Evolutionary conservation across 2,329 filamentous ascomycete species (phyloP), one percentile per base, ranked within the genome.

Genomic region (Fusarium tupiense): DNA sequence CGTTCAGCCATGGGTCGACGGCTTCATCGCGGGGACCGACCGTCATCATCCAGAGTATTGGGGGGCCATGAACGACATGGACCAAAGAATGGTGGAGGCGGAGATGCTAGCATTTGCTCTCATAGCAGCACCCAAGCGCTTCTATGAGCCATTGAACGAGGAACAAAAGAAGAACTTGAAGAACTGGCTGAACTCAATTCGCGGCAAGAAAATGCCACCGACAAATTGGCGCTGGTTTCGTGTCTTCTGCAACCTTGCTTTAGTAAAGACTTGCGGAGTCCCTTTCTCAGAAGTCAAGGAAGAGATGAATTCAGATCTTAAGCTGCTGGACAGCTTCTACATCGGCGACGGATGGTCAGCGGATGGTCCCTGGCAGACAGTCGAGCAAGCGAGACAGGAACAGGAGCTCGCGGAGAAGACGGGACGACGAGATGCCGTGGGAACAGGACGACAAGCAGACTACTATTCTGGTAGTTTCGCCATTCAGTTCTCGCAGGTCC

Each of bases 381-480:
- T 22, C 7, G 64, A 72, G 10, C 67, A 77, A 54, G 75, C 76
- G 3, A 38, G 31, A 10, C 46, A 46, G 7, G 75, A 76, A 16
- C 43, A 71, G 8, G 43, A 38, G 1, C 41, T 61, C 1, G 58
- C 65, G 8, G 24, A 63, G 2, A 62, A 66, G 22, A 77, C 76
- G 0, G 74, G 77, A 0, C 71, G 79, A 16, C 68, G 76, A 35
- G 79, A 81, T 24, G 46, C 52, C 0, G 58, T 79, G 2, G 76
- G 77, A 2, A 54, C 72, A 0, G 80, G 81, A 4, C 44, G 82
- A 10, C 86, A 88, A 52, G 86, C 83, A 0, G 87, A 88, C 59
- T 88, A 88, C 73, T 88, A 88, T 62, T 88, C 86, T 2, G 86
- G 86, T 0, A 88, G 87, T 52, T 88, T 88, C 62, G 87, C 87